These are phyloP conservation scores for Chrysoporthe austroafricana DNA, from an alignment of 2,329 filamentous ascomycete genomes.

Conservation along the genomic window DNA sequence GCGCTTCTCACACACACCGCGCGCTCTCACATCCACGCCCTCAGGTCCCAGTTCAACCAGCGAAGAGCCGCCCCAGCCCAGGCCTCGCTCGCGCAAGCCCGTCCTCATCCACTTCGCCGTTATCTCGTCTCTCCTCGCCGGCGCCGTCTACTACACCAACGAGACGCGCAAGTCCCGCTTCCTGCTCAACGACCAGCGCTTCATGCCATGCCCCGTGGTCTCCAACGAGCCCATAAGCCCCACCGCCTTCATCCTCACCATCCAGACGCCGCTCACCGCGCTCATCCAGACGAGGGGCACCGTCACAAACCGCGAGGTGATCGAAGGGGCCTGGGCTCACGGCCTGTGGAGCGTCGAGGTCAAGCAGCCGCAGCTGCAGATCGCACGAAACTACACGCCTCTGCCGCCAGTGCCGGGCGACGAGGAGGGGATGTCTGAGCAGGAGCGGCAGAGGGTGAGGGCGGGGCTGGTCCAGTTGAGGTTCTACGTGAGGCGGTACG, in stretches of 20 bases:
- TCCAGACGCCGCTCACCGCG: slow-evolving; percentile 47
- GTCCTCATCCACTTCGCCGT: slow-evolving; percentile 7
- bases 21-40: background rate
- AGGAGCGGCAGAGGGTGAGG: slow-evolving; percentile 39
- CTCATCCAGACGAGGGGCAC: slow-evolving; percentile 24
- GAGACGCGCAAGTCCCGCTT: slow-evolving; percentile 16
- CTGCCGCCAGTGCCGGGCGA: slow-evolving; percentile 45
- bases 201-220: slow-evolving; percentile 68
- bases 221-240: slow-evolving; percentile 65
- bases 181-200: slow-evolving; percentile 60
- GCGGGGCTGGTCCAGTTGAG: slow-evolving; percentile 49
- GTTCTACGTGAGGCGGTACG: slow-evolving; percentile 78
- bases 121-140: background rate
- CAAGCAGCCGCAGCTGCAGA: slow-evolving; percentile 93
- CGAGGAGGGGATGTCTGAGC: slow-evolving; percentile 21
- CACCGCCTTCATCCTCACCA: slow-evolving; percentile 70
- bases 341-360: slow-evolving; percentile 89
- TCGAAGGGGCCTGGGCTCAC: slow-evolving; percentile 55
- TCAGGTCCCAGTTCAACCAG: background rate
- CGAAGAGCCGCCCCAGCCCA: background rate
- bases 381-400: slow-evolving; percentile 89
- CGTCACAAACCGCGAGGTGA: slow-evolving; percentile 33
- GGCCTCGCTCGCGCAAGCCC: background rate
- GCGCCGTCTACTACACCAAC: slow-evolving; percentile 8
- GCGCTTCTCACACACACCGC: slow-evolving; percentile 3